Evolutionary conservation across 805 yeast genomes (phyloP), one percentile per base, ranked within the genome.

Genomic region (Hemisphaericaspora nanyangensis): DNA sequence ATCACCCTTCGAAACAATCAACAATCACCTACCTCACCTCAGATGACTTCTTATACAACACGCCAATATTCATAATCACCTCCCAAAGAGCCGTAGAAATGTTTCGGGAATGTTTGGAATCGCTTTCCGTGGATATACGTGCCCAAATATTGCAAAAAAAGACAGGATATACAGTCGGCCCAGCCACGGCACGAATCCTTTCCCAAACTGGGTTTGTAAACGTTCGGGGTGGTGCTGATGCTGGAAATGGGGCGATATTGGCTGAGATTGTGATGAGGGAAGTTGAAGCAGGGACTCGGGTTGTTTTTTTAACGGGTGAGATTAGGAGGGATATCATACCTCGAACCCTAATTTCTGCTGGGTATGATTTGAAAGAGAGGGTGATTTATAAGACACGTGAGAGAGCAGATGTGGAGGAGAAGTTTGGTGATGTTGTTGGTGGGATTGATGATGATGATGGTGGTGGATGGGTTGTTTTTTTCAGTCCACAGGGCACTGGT

Each of bases 41-140:
- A 5, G 51, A 53, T 0, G 65, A 61, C 7, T 79, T 76, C 44
- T 43, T 74, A 1, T 34, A 50, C 1, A 49, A 60, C 0, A 63
- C 70, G 20, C 69, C 72, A 29, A 75, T 80, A 0, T 60, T 88
- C 27, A 82, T 91, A 7, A 79, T 91, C 4, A 90, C 98, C 0
- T 85, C 95, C 2, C 97, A 91, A 56, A 61, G 98, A 47, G 95
- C 96, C 2, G 95, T 90, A 0, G 96, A 90, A 49, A 81, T 87
- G 5, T 59, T 88, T 10, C 76, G 75, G 44, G 64, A 66, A 28
- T 56, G 75, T 11, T 60, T 82, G 5, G 44, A 47, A 0, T 41
- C 42, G 8, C 32, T 36, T 10, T 50, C 45, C 22, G 50, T 34
- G 1, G 44, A 34, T 7, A 29, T 33, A 31, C 54, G 42, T 39